phyloP scores from a whole-genome alignment of 495 filamentous ascomycete genomes.

The Tuber calosporum region DNA sequence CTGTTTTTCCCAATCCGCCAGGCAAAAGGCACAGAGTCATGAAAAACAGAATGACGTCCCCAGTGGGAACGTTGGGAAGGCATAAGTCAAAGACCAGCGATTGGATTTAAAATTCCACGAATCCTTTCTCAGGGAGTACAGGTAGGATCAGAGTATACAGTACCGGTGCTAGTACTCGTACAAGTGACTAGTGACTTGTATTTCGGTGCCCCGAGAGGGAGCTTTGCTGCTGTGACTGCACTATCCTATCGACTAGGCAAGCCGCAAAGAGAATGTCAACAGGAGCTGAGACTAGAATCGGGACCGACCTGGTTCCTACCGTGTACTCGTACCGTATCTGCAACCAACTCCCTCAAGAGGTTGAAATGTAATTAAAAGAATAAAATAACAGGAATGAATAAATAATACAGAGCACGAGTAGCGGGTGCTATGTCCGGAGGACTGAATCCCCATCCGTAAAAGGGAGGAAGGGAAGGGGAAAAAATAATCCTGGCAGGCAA shows the following conservation, averaged over 20 bases:
- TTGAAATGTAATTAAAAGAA: neutral
- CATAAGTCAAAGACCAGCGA: constrained; percentile 11
- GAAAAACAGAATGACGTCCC: neutral
- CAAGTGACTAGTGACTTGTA: neutral
- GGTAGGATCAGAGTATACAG: constrained; percentile 26
- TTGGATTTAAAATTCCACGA: constrained; percentile 19
- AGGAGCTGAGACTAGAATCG: neutral
- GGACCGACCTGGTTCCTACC: neutral
- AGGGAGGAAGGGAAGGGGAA: neutral
- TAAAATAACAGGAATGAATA: neutral
- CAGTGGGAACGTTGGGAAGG: neutral
- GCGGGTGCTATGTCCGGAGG: neutral
- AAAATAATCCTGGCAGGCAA: neutral
- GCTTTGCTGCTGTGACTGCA: neutral
- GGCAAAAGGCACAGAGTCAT: constrained; percentile 16
- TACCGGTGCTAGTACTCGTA: too few species aligned
- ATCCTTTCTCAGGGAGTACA: constrained; percentile 5
- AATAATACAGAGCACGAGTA: neutral
- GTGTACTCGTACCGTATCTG: too few species aligned
- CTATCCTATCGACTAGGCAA: neutral
- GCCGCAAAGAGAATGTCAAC: constrained; percentile 4
- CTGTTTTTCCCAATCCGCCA: neutral
- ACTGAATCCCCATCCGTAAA: neutral
- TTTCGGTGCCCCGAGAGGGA: neutral
- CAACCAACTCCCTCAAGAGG: neutral